phyloP scores from a whole-genome alignment of 2,329 filamentous ascomycete genomes.

The Colletotrichum sansevieriae region DNA sequence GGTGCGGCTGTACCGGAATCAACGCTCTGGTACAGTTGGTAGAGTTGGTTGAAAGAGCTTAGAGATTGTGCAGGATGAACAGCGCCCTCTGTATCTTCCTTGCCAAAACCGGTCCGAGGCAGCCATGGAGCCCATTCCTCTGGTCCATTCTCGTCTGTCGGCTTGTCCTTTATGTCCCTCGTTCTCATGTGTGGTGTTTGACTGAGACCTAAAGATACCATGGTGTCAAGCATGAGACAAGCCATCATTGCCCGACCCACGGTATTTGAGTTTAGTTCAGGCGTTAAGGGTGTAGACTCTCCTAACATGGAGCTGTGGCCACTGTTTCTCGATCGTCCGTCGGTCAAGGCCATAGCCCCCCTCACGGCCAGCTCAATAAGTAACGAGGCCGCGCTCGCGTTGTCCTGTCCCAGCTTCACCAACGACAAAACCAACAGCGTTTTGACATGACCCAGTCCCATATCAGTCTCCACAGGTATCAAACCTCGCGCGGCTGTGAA shows the following conservation, averaged over 20 bases:
- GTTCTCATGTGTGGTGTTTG: constrained; percentile 63
- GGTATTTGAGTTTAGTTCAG: constrained; percentile 18
- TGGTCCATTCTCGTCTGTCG: constrained; percentile 73
- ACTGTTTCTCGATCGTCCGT: constrained; percentile 3
- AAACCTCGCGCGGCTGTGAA: constrained; percentile 64
- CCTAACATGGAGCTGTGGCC: constrained; percentile 14
- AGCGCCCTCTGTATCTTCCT: constrained; percentile 31
- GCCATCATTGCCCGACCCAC: constrained; percentile 56
- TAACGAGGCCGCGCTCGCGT: constrained; percentile 72
- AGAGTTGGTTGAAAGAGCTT: constrained; percentile 59
- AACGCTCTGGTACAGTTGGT: constrained; percentile 49
- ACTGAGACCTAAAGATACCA: constrained; percentile 66
- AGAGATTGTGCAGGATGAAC: constrained; percentile 51
- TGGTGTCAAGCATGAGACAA: constrained; percentile 73
- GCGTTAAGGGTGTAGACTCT: constrained; percentile 1
- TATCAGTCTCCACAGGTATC: constrained; percentile 61
- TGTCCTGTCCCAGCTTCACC: constrained; percentile 70
- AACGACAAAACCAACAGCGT: constrained; percentile 71
- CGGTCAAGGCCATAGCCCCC: constrained; percentile 36
- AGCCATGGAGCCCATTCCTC: constrained; percentile 84
- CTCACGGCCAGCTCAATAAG: constrained; percentile 73
- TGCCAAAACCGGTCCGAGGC: constrained; percentile 59
- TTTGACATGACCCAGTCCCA: constrained; percentile 59
- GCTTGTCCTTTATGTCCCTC: constrained; percentile 59
- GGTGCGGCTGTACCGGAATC: constrained; percentile 43